Evolutionary conservation across 1,284 basidiomycete genomes (phyloP).

Genomic region (Tylopilus sp.): DNA sequence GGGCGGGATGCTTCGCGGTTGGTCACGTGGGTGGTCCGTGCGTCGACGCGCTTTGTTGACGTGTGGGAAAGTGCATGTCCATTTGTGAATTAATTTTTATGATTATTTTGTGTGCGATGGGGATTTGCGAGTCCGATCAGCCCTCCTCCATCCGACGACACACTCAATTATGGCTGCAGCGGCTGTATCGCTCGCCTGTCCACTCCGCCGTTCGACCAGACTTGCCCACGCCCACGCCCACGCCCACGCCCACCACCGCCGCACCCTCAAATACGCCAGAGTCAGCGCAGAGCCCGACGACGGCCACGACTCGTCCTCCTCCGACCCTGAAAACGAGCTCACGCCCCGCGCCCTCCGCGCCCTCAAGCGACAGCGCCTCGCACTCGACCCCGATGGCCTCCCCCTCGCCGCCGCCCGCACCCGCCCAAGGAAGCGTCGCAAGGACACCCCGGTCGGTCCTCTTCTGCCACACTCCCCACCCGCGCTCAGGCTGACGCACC

Average conservation of each 20-base stretch:
- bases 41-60: slow-evolving; percentile 22
- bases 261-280: neutral
- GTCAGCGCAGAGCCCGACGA: slow-evolving; percentile 12
- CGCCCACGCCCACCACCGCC: neutral
- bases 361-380: slow-evolving; percentile 34
- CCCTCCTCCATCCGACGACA: slow-evolving; percentile 17
- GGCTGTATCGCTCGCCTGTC: slow-evolving; percentile 31
- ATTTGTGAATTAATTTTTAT: neutral
- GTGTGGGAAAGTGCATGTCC: too few relatives aligned
- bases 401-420: slow-evolving; percentile 16
- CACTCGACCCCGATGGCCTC: slow-evolving; percentile 31
- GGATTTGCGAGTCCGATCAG: slow-evolving; percentile 12
- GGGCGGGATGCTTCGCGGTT: neutral
- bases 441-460: slow-evolving; percentile 16
- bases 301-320: slow-evolving; percentile 23
- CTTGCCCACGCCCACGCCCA: slow-evolving; percentile 28
- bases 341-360: slow-evolving; percentile 36
- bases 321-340: slow-evolving; percentile 33
- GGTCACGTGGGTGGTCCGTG: slow-evolving; percentile 32
- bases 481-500: neutral
- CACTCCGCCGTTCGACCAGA: slow-evolving; percentile 30
- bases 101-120: slow-evolving; percentile 3
- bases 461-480: neutral
- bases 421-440: slow-evolving; percentile 24
- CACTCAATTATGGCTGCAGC: slow-evolving; percentile 29